Conservation (phyloP, 2,329 filamentous ascomycete species). For the Colletotrichum higginsianum region DNA sequence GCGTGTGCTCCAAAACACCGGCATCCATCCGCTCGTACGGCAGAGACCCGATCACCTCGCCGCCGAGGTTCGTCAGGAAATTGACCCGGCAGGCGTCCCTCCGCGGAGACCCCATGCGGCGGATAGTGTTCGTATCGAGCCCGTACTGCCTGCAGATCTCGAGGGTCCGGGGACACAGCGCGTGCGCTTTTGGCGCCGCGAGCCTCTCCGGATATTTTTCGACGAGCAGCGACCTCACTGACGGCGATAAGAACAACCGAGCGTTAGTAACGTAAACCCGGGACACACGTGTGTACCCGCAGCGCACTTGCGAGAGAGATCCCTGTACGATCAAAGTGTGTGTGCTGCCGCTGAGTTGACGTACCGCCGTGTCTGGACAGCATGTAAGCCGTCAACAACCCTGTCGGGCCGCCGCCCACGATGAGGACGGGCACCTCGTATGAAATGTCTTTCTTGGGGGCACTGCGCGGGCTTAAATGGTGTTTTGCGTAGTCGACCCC, state of each 20-base stretch:
- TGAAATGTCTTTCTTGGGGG: slow-evolving; percentile 9
- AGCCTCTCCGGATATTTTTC: slow-evolving; percentile 51
- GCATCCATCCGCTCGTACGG: slow-evolving; percentile 42
- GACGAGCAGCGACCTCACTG: slow-evolving; percentile 49
- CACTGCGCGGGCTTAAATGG: background rate
- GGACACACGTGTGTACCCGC: too few species aligned
- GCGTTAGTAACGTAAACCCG: too few species aligned
- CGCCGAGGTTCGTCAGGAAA: slow-evolving; percentile 40
- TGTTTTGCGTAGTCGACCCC: background rate
- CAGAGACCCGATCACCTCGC: slow-evolving; percentile 30
- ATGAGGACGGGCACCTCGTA: slow-evolving; percentile 53
- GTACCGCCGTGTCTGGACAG: slow-evolving; percentile 44
- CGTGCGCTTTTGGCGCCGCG: slow-evolving; percentile 46
- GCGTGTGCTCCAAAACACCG: slow-evolving; percentile 35
- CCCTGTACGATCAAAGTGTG: slow-evolving; percentile 30
- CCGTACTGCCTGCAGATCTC: slow-evolving; percentile 42
- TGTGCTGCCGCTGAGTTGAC: slow-evolving; percentile 11
- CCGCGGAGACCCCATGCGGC: slow-evolving; percentile 27
- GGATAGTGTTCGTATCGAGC: slow-evolving; percentile 32
- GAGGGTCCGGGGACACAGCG: slow-evolving; percentile 36
- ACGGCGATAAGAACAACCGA: too few species aligned
- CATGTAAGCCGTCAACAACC: slow-evolving; percentile 53
- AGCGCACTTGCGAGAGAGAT: too few species aligned
- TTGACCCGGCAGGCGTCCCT: slow-evolving; percentile 40
- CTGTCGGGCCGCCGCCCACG: slow-evolving; percentile 54